Evolutionary conservation across 352 stramenopile genomes (phyloP).

Genomic region (Phytophthora sp.): DNA sequence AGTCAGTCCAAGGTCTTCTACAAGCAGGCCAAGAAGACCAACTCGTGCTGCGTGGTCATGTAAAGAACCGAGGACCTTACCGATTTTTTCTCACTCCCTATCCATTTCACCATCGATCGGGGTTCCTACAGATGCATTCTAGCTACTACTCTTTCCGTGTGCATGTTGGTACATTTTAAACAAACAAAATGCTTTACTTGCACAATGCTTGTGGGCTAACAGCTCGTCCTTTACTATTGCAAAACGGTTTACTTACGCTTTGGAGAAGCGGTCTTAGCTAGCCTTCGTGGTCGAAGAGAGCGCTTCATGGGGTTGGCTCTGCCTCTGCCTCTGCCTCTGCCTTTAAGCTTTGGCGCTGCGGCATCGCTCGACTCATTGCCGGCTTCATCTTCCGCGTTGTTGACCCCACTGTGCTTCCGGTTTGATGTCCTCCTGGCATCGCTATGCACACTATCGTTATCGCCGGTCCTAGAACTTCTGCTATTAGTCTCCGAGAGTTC

Average conservation of each 20-base stretch:
- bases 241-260: slow-evolving; percentile 42
- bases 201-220: slow-evolving; percentile 17
- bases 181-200: slow-evolving; percentile 43
- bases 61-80: slow-evolving; percentile 45
- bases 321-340: neutral
- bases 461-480: slow-evolving; percentile 29
- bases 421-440: slow-evolving; percentile 25
- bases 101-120: slow-evolving; percentile 25
- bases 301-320: slow-evolving; percentile 41
- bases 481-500: slow-evolving; percentile 38
- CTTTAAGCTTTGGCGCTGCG: slow-evolving; percentile 25
- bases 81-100: slow-evolving; percentile 13
- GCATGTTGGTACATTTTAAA: slow-evolving; percentile 53
- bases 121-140: slow-evolving; percentile 33
- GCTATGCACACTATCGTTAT: slow-evolving; percentile 38
- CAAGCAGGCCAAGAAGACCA: slow-evolving; percentile 99
- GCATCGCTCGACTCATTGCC: slow-evolving; percentile 64
- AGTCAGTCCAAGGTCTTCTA: slow-evolving; percentile 99
- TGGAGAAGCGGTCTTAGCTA: slow-evolving; percentile 50
- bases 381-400: slow-evolving; percentile 49
- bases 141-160: slow-evolving; percentile 37
- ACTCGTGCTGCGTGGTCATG: slow-evolving; percentile 97
- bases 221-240: slow-evolving; percentile 9
- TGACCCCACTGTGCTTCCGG: slow-evolving; percentile 32
- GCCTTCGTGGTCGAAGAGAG: slow-evolving; percentile 64